A percentile compares a stretch with the other conserved stretches of the same genome.
Evolutionary conservation across 805 yeast genomes (phyloP).

Genomic region (Kodamaea fukazawae): DNA sequence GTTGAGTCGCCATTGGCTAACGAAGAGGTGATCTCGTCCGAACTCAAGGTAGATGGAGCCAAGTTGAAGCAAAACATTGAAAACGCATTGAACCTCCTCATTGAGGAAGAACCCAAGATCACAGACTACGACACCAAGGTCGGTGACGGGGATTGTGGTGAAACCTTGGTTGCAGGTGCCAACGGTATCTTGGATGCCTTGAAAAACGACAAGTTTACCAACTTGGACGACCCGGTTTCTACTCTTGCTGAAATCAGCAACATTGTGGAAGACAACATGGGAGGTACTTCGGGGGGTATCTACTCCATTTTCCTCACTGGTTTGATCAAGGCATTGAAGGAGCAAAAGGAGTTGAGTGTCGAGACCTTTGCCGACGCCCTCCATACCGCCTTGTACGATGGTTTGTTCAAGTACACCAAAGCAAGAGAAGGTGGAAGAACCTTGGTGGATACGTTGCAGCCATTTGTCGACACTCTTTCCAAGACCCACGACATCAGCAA

Average conservation of each 20-base stretch:
- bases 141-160: constrained; percentile 98
- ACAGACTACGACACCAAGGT: constrained; percentile 84
- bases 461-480: constrained; percentile 67
- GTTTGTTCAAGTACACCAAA: constrained; percentile 79
- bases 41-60: constrained; percentile 27
- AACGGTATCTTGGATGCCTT: constrained; percentile 58
- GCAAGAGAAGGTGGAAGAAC: constrained; percentile 91
- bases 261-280: constrained; percentile 87
- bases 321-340: constrained; percentile 50
- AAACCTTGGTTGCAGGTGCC: constrained; percentile 81
- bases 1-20: constrained; percentile 28
- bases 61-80: constrained; percentile 53
- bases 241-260: constrained; percentile 75
- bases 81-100: constrained; percentile 34
- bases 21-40: constrained; percentile 24
- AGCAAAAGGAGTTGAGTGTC: constrained; percentile 23
- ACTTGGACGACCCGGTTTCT: constrained; percentile 48
- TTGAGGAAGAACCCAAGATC: constrained; percentile 65
- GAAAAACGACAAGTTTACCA: constrained; percentile 10
- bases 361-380: constrained; percentile 48
- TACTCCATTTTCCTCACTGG: constrained; percentile 85
- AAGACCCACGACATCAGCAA: constrained; percentile 48
- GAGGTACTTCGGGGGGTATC: constrained; percentile 94
- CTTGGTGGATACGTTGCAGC: constrained; percentile 82
- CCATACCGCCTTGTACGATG: constrained; percentile 56